A percentile compares a stretch with the other conserved stretches of the same genome.
Conservation (phyloP, 495 filamentous ascomycete genomes). For the Staphylotrichum longicolle region DNA sequence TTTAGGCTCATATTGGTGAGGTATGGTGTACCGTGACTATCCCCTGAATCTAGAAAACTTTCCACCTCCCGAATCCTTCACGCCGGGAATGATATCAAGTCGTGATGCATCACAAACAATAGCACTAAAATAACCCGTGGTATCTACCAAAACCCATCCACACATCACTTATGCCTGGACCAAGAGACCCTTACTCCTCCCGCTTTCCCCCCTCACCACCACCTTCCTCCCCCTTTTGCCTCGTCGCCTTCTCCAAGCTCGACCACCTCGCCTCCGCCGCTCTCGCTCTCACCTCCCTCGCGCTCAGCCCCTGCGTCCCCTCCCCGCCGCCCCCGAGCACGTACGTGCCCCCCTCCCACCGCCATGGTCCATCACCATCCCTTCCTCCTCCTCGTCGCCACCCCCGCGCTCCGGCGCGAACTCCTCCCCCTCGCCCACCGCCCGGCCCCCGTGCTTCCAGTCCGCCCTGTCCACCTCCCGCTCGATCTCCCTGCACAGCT, state of each 20-base stretch:
- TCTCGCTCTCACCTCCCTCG: slow-evolving; percentile 70
- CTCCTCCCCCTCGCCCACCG: slow-evolving; percentile 59
- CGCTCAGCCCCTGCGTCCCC: slow-evolving; percentile 32
- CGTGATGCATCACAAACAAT: no score
- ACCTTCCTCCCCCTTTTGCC: not conserved
- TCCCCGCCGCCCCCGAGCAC: slow-evolving; percentile 63
- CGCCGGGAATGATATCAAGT: no score
- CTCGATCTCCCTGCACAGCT: slow-evolving; percentile 80
- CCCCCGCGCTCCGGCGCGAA: slow-evolving; percentile 50
- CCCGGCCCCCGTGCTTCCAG: slow-evolving; percentile 66
- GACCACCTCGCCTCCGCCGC: slow-evolving; percentile 72
- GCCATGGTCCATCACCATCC: slow-evolving; percentile 66
- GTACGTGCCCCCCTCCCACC: slow-evolving; percentile 87
- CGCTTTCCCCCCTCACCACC: not conserved
- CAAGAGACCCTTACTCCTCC: not conserved
- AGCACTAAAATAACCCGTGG: no score
- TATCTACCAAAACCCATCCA: no score
- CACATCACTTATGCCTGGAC: not conserved
- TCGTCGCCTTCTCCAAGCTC: slow-evolving; percentile 47
- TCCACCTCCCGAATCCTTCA: no score
- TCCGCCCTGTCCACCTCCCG: slow-evolving; percentile 76
- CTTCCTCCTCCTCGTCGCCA: slow-evolving; percentile 48
- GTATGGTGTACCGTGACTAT: no score
- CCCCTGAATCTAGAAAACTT: no score
- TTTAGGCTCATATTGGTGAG: no score